Conservation (phyloP, 805 yeast species). For the Pichia gijzeniarum region DNA sequence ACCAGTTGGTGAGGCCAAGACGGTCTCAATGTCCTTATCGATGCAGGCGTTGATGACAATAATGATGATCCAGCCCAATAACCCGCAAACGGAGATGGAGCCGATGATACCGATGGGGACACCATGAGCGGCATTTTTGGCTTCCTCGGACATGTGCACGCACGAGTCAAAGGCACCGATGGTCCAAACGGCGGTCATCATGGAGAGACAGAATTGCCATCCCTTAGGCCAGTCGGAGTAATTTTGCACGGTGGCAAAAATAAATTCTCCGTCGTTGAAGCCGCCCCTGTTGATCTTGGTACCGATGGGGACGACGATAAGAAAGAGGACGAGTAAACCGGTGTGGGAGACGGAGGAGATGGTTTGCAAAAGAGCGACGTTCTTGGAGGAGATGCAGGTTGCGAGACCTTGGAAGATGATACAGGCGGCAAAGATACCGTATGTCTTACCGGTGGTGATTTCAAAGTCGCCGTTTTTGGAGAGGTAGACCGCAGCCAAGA, state of each 20-base stretch:
- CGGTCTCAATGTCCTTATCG: conserved; percentile 36
- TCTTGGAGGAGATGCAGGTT: conserved; percentile 51
- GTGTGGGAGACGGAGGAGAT: conserved; percentile 50
- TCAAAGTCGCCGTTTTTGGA: conserved; percentile 47
- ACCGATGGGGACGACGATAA: conserved; percentile 64
- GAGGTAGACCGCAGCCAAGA: conserved; percentile 50
- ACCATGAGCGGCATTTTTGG: conserved; percentile 52
- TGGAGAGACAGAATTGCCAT: conserved; percentile 41
- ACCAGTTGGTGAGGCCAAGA: conserved; percentile 44
- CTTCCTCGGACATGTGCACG: conserved; percentile 70
- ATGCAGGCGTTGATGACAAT: conserved; percentile 51
- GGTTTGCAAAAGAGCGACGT: conserved; percentile 54
- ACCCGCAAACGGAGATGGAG: conserved; percentile 50
- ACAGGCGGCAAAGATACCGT: conserved; percentile 63
- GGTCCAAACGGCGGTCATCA: conserved; percentile 69
- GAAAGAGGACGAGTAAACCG: conserved; percentile 43
- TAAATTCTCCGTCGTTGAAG: conserved; percentile 45
- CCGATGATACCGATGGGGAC: conserved; percentile 62
- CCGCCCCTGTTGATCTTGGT: conserved; percentile 30
- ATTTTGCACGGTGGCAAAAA: conserved; percentile 49
- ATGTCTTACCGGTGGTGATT: conserved; percentile 46
- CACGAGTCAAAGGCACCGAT: conserved; percentile 69
- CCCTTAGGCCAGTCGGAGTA: conserved; percentile 52
- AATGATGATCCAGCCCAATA: conserved; percentile 51
- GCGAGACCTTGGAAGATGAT: conserved; percentile 44